Base-by-base conservation (phyloP, 208 protist species). In the Wallacemonas rigidus region DNA sequence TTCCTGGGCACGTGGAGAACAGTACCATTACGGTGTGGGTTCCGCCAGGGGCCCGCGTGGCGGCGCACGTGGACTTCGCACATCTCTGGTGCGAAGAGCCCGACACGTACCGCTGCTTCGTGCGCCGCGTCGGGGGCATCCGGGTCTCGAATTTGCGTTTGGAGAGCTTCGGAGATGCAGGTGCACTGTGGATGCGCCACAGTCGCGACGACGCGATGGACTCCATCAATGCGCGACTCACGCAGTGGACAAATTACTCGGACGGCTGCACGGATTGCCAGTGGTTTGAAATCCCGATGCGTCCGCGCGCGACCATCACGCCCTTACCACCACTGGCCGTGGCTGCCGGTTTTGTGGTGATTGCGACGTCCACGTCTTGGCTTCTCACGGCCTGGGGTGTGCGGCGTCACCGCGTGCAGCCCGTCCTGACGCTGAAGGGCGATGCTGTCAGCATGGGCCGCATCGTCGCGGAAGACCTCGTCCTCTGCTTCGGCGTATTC, bases 401-500 rank as follows among this genome's bases (percentile, higher is more conserved):
- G 11, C 67, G 38, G 2, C 67, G 26, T 11, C 77, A 86, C 69
- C 48, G 51, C 14, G 6, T 0, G 38, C 1, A 68, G 14, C 77
- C 81, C 5, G 67, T 86, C 35, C 26, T 77, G 26, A 14, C 69
- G 41, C 11, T 3, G 44, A 82, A 50, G 26, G 54, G 57, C n/a
- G 45, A 54, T 14, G 51, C 78, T 6, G 11, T 71, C 67, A 61
- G 39, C n/a, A 17, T 36, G 63, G 14, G 44, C 2, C 79, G 85
- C 0, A n/a, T 89, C 2, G 50, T 92, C 1, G 8, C 68, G 36
- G 87, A 93, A 47, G 89, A 96, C 51, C 11, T 43, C 4, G 12
- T 84, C 2, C 69, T 96, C 14, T 48, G 79, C 40, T 12, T 57
- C 1, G 53, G 77, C 43, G 63, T 72, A 35, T 68, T 83, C 12